Conservation (phyloP, 345 rosid genomes). For the Citrus trifoliata region DNA sequence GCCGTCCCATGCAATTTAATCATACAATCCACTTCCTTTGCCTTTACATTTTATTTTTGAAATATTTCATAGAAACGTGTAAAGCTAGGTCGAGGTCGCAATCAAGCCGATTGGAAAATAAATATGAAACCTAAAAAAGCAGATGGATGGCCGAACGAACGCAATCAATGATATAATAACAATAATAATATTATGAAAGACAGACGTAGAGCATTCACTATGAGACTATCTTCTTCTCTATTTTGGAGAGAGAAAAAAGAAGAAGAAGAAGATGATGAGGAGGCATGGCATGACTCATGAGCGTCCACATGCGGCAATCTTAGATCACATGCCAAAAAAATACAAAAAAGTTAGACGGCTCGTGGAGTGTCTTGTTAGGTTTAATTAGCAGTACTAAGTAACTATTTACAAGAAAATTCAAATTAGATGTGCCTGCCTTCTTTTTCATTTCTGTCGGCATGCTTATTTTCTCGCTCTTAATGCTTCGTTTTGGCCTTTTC, state of each 20-base stretch:
- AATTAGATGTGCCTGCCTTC: not conserved
- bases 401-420: not conserved
- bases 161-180: not conserved
- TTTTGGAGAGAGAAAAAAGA: not conserved
- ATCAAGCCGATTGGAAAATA: not conserved
- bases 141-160: slow-evolving; percentile 22
- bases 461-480: not conserved
- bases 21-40: not conserved
- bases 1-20: too few species aligned
- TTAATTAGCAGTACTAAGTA: too few species aligned
- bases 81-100: not conserved
- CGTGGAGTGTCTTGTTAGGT: not conserved
- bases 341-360: not conserved
- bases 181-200: not conserved
- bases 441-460: not conserved
- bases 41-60: not conserved
- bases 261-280: not conserved
- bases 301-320: not conserved
- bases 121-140: slow-evolving; percentile 15
- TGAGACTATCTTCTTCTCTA: not conserved
- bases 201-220: slow-evolving; percentile 12
- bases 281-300: not conserved
- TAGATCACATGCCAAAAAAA: not conserved
- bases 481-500: not conserved
- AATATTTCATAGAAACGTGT: not conserved